A percentile compares a stretch with the other conserved stretches of the same genome.
Evolutionary conservation across 2,329 filamentous ascomycete genomes (phyloP).

Genomic region (Exophiala xenobiotica): DNA sequence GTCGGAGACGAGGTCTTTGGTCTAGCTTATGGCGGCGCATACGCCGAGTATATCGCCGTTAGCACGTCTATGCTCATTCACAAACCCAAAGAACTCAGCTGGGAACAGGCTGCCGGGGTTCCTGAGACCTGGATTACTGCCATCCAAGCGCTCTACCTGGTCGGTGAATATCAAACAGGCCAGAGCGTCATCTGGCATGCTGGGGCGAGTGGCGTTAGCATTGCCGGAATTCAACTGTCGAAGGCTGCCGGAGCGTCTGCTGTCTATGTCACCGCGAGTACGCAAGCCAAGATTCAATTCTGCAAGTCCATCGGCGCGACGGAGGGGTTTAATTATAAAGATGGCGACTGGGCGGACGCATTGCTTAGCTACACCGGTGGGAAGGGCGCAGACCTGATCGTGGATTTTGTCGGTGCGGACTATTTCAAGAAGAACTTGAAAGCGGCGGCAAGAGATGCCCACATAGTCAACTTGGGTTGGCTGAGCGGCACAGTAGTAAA

Average conservation of each 20-base stretch:
- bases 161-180: conserved; percentile 70
- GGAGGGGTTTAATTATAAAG: conserved; percentile 79
- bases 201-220: conserved; percentile 82
- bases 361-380: conserved; percentile 69
- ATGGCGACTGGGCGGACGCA: conserved; percentile 70
- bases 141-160: conserved; percentile 79
- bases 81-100: conserved; percentile 70
- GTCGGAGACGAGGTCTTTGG: conserved; percentile 58
- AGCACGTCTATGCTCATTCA: conserved; percentile 75
- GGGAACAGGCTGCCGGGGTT: conserved; percentile 74
- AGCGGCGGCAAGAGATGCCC: conserved; percentile 69
- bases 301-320: conserved; percentile 71
- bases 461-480: conserved; percentile 71
- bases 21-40: conserved; percentile 84
- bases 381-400: conserved; percentile 77
- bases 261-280: conserved; percentile 78
- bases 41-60: conserved; percentile 80
- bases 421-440: conserved; percentile 81
- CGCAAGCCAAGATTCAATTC: conserved; percentile 77
- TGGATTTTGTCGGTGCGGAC: conserved; percentile 80
- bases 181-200: conserved; percentile 88
- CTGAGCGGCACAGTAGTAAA: conserved; percentile 68
- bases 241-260: conserved; percentile 64
- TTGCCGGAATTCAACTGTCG: conserved; percentile 81
- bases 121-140: conserved; percentile 90